These are phyloP conservation scores for Pseudopithomyces chartarum DNA, from an alignment of 2,329 filamentous ascomycete genomes.

Conservation along the genomic window DNA sequence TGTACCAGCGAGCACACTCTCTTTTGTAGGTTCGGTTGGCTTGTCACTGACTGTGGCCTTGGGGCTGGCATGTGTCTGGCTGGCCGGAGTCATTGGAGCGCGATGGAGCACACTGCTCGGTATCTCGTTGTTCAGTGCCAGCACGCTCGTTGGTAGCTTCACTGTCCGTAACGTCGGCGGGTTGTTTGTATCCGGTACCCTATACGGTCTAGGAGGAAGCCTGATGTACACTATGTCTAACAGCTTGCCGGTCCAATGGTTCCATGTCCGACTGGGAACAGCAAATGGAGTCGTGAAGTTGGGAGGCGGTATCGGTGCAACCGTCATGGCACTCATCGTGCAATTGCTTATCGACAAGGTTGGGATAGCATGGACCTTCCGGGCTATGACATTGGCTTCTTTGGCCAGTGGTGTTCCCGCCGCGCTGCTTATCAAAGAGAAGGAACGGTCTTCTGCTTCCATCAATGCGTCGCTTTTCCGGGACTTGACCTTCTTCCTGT, in stretches of 20 bases:
- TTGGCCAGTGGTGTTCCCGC: slow-evolving; percentile 2
- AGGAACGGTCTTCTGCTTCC: neutral
- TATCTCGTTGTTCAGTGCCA: slow-evolving; percentile 54
- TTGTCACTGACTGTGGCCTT: slow-evolving; percentile 56
- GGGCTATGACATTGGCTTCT: neutral
- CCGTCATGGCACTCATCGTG: slow-evolving; percentile 3
- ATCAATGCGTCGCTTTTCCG: slow-evolving; percentile 4
- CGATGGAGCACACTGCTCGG: slow-evolving; percentile 36
- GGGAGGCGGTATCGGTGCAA: slow-evolving; percentile 4
- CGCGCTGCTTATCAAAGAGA: slow-evolving; percentile 5
- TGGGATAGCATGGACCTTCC: slow-evolving; percentile 2
- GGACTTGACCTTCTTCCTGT: neutral
- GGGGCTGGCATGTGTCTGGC: slow-evolving; percentile 48
- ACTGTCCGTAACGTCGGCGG: slow-evolving; percentile 50
- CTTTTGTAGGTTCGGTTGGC: slow-evolving; percentile 62
- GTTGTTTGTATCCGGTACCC: slow-evolving; percentile 53
- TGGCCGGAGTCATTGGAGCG: slow-evolving; percentile 1
- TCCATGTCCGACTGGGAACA: neutral
- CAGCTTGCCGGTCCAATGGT: slow-evolving; percentile 11
- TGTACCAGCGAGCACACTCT: slow-evolving; percentile 54
- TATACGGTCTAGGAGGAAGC: slow-evolving; percentile 49
- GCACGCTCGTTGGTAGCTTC: slow-evolving; percentile 54
- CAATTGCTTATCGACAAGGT: slow-evolving; percentile 5
- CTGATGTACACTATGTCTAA: slow-evolving; percentile 13
- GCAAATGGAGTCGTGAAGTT: slow-evolving; percentile 3